phyloP scores from a whole-genome alignment of 2,329 filamentous ascomycete genomes.

The Immersiporthe knoxdaviesiana region DNA sequence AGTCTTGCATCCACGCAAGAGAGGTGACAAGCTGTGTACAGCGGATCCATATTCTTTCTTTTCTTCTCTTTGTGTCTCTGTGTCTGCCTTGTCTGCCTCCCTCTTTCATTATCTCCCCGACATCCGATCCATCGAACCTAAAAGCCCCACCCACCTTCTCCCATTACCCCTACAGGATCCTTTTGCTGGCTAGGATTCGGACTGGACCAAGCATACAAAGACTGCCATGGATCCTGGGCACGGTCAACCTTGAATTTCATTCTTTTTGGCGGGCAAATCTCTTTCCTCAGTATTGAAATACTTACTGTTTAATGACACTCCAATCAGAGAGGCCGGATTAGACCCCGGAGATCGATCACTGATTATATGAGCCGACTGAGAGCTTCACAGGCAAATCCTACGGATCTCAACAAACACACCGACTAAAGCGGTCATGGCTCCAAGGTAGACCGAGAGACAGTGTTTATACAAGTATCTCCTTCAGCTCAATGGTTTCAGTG shows the following conservation, averaged over 20 bases:
- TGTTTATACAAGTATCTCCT: too few relatives aligned
- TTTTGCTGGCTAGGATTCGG: too few relatives aligned
- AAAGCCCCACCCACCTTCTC: background rate
- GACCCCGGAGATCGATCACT: too few relatives aligned
- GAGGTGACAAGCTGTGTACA: background rate
- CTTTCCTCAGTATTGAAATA: background rate
- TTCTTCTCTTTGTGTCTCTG: background rate
- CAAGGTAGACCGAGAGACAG: too few relatives aligned
- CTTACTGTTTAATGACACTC: background rate
- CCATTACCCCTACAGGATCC: too few relatives aligned
- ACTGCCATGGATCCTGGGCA: background rate
- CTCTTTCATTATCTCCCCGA: slow-evolving; percentile 4
- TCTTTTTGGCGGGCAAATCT: background rate
- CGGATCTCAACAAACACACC: too few relatives aligned
- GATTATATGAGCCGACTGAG: too few relatives aligned
- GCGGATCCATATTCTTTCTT: background rate
- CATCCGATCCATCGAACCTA: background rate
- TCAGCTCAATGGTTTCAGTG: too few relatives aligned
- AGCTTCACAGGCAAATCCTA: too few relatives aligned
- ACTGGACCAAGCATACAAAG: background rate
- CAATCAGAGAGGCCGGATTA: too few relatives aligned
- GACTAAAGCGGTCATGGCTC: too few relatives aligned
- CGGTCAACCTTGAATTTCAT: background rate
- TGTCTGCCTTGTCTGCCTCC: background rate
- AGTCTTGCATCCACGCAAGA: background rate